phyloP scores from a whole-genome alignment of 2,329 filamentous ascomycete species.

The Fusarium sulawesiense region DNA sequence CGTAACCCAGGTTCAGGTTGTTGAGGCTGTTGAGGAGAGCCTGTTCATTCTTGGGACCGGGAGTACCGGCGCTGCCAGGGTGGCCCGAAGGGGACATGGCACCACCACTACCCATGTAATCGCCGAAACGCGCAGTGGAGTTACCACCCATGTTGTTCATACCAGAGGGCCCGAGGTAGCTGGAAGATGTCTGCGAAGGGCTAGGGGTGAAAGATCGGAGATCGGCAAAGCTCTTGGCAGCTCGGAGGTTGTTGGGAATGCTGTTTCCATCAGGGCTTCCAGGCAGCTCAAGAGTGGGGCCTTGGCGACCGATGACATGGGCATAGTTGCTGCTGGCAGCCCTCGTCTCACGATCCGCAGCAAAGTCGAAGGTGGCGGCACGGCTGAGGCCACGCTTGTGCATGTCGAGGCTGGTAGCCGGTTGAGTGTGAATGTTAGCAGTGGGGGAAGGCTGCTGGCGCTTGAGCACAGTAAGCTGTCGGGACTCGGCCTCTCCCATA shows the following conservation, averaged over 20 bases:
- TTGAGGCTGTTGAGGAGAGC: conserved; percentile 61
- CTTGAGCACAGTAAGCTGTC: conserved; percentile 91
- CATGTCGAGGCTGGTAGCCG: conserved; percentile 77
- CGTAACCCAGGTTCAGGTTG: conserved; percentile 64
- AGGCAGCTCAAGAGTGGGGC: conserved; percentile 87
- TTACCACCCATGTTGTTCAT: conserved; percentile 66
- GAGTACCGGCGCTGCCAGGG: conserved; percentile 52
- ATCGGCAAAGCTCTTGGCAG: conserved; percentile 96
- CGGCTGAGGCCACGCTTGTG: conserved; percentile 88
- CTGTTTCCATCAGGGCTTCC: conserved; percentile 75
- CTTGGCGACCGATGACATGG: conserved; percentile 81
- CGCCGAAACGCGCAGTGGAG: conserved; percentile 57
- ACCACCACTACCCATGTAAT: conserved; percentile 57
- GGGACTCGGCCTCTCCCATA: conserved; percentile 85
- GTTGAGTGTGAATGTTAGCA: conserved; percentile 66
- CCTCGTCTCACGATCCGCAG: conserved; percentile 77
- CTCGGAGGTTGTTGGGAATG: conserved; percentile 83
- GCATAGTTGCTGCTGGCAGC: conserved; percentile 74
- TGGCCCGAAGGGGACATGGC: conserved; percentile 52
- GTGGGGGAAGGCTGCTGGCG: conserved; percentile 64
- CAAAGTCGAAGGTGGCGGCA: conserved; percentile 97
- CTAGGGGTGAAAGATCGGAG: conserved; percentile 95
- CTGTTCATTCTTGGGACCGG: conserved; percentile 54
- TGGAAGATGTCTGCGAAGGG: conserved; percentile 84
- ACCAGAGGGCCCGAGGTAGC: conserved; percentile 68